Evolutionary conservation across 306 rosid species (phyloP), one percentile per base, ranked within the genome.

Genomic region (Comarum palustre): DNA sequence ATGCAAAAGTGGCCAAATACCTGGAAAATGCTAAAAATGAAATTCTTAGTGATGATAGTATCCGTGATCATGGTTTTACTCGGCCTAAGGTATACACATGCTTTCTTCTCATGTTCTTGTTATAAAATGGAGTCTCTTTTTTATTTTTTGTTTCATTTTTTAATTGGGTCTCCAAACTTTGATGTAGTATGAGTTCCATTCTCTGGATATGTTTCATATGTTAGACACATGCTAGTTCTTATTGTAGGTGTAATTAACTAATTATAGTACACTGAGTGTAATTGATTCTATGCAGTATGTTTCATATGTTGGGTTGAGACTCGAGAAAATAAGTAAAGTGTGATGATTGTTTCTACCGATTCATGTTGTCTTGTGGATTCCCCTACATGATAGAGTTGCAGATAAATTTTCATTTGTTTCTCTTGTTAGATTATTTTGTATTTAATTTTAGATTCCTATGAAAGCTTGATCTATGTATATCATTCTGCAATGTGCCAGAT

Each of bases 11-110:
- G 70, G 74, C 86, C 63, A 91, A 82, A 81, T 77, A 74, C 81
- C 79, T 72, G 74, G 92, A 86, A 64, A 65, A 46, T 74, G 79
- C 66, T 45, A 79, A 82, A 46, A 74, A 80, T 47, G 79, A 67
- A 46, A 69, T 78, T 70, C 76, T 61, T 50, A 19, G 38, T 74
- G 85, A 27, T 69, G 92, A 77, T 69, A 84, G 69, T 72, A 81
- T 91, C 71, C 92, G 85, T 79, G 98, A 94, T 85, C 97, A 86
- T 68, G 97, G 98, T 29, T 94, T 87, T 88, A 88, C 96, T 67
- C 97, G 96, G 72, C 98, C 98, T 45, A 94, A 94, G 97, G 98
- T 93, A 78, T 73, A 55, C 51, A n/a, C 8, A 52, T 57, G 54
- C 55, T 55, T 41, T 45, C 68, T 55, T 15, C n/a, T 67, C 22